Conservation (phyloP, 2,329 filamentous ascomycete species). For the Dactylellina leptospora region DNA sequence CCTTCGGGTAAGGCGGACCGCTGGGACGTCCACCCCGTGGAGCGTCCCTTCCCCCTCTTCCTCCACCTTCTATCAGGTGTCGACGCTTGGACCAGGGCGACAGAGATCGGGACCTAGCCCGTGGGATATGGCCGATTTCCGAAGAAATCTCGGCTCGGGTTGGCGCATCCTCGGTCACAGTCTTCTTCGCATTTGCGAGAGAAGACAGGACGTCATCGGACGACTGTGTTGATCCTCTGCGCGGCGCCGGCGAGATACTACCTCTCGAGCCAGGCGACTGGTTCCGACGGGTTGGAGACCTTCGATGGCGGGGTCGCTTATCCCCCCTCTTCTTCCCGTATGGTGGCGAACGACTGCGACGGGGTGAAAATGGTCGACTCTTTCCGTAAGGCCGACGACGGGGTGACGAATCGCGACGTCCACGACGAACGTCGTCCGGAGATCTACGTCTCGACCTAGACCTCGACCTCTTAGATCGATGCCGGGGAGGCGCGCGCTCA, state of each 20-base stretch:
- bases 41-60: no score
- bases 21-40: background rate
- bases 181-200: constrained; percentile 28
- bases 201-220: constrained; percentile 36
- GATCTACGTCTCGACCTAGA: constrained; percentile 41
- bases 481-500: constrained; percentile 16
- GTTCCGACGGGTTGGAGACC: constrained; percentile 33
- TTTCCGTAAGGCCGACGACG: constrained; percentile 15
- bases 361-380: constrained; percentile 18
- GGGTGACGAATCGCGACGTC: constrained; percentile 34
- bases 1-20: constrained; percentile 20
- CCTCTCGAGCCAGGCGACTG: constrained; percentile 24
- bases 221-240: constrained; percentile 31
- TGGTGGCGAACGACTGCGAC: constrained; percentile 36
- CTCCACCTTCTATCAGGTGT: constrained; percentile 33
- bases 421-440: constrained; percentile 20
- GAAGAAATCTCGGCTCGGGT: constrained; percentile 25
- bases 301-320: constrained; percentile 39
- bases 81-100: constrained; percentile 39
- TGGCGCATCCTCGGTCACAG: background rate
- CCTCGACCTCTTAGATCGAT: constrained; percentile 40
- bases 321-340: constrained; percentile 22
- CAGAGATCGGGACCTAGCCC: constrained; percentile 20
- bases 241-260: constrained; percentile 34
- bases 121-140: constrained; percentile 22